Percentiles rank a stretch among this genome's conserved stretches.
phyloP scores from a whole-genome alignment of 495 filamentous ascomycete species.

The Saxispiralis lemnorum region DNA sequence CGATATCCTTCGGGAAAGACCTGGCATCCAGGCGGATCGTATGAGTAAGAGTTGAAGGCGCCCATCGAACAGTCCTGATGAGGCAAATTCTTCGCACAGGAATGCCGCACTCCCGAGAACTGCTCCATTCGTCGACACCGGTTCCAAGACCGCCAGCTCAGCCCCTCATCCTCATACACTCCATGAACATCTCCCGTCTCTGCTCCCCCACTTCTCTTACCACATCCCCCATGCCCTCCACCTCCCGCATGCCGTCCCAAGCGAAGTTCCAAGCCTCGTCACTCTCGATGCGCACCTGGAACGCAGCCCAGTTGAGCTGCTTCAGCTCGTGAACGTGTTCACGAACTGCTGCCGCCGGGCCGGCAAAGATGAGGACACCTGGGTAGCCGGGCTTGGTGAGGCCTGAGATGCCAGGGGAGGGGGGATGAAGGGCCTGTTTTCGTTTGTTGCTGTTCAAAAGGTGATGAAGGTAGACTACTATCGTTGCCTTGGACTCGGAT shows the following conservation, averaged over 20 bases:
- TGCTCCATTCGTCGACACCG: no score
- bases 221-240: slow-evolving; percentile 23
- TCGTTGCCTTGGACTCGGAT: slow-evolving; percentile 13
- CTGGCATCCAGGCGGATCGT: no score
- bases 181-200: slow-evolving; percentile 20
- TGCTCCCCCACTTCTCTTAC: slow-evolving; percentile 18
- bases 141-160: neutral
- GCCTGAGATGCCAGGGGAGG: slow-evolving; percentile 16
- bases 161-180: slow-evolving; percentile 25
- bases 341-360: slow-evolving; percentile 18
- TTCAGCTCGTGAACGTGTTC: slow-evolving; percentile 23
- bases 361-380: slow-evolving; percentile 23
- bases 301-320: slow-evolving; percentile 24
- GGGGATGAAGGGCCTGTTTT: slow-evolving; percentile 21
- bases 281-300: slow-evolving; percentile 23
- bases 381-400: slow-evolving; percentile 27
- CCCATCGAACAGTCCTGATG: no score
- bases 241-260: slow-evolving; percentile 21
- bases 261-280: slow-evolving; percentile 20
- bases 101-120: no score
- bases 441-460: slow-evolving; percentile 25
- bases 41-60: no score
- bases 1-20: no score
- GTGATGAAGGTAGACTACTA: slow-evolving; percentile 27
- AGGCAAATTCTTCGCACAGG: no score